Conservation (phyloP, 192 early-diverging fungal genomes). For the Kickxella alabastrina region DNA sequence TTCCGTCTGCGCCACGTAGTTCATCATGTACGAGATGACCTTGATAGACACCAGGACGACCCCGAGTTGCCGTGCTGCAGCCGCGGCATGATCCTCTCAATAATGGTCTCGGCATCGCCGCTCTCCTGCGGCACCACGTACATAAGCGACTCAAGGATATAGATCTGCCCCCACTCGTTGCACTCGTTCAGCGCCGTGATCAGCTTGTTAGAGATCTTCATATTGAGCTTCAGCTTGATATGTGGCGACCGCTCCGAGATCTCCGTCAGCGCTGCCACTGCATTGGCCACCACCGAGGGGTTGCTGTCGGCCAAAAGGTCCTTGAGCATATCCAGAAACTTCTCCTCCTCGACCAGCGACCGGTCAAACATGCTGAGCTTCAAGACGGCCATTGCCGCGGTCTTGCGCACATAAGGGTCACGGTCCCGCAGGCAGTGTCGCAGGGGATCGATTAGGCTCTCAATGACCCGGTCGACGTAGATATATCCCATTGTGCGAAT, state of each 20-base stretch:
- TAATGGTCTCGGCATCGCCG: slow-evolving; percentile 84
- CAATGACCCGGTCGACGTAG: slow-evolving; percentile 85
- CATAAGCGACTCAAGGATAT: slow-evolving; percentile 90
- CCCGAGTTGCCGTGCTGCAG: slow-evolving; percentile 95
- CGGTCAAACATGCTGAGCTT: slow-evolving; percentile 92
- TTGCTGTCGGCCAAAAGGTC: slow-evolving; percentile 87
- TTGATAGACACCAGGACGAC: slow-evolving; percentile 83
- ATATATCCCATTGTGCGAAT: slow-evolving; percentile 98
- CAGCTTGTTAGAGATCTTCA: slow-evolving; percentile 84
- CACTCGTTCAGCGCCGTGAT: slow-evolving; percentile 92
- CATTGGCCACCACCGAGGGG: slow-evolving; percentile 93
- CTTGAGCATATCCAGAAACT: slow-evolving; percentile 85
- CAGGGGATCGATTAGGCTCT: slow-evolving; percentile 81
- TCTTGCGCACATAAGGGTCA: slow-evolving; percentile 97
- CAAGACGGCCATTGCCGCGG: slow-evolving; percentile 87
- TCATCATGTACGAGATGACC: slow-evolving; percentile 90
- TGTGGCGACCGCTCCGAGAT: slow-evolving; percentile 85
- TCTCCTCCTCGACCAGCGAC: slow-evolving; percentile 77
- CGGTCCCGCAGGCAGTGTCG: slow-evolving; percentile 74
- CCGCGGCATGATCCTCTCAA: slow-evolving; percentile 84
- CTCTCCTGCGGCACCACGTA: slow-evolving; percentile 83
- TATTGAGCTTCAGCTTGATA: slow-evolving; percentile 82
- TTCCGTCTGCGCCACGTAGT: slow-evolving; percentile 83
- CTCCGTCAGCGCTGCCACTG: slow-evolving; percentile 88
- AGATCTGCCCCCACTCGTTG: slow-evolving; percentile 97